A percentile compares a stretch with the other conserved stretches of the same genome.
Evolutionary conservation across 768 basidiomycete species (phyloP).

Genomic region (Kwoniella mangroviensis): DNA sequence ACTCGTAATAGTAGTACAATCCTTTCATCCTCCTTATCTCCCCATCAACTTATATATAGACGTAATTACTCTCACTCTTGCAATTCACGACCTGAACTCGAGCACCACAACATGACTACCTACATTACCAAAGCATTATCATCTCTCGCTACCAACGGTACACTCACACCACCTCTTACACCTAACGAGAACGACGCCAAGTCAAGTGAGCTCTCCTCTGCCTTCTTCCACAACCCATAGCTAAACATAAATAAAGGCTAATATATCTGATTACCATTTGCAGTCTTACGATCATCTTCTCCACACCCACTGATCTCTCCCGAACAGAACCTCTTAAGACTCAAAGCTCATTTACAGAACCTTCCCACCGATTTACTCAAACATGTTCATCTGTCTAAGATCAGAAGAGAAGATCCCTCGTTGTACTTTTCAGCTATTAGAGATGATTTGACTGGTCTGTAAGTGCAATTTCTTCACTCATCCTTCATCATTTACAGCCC

Average conservation of each 20-base stretch:
- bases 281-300: constrained; percentile 15
- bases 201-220: constrained; percentile 1
- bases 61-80: constrained; percentile 1
- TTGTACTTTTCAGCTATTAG: constrained; percentile 81
- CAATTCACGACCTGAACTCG: background rate
- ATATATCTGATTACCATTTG: background rate
- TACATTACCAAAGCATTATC: constrained; percentile 14
- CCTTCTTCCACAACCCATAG: background rate
- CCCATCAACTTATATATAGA: background rate
- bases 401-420: constrained; percentile 72
- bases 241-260: too few relatives aligned
- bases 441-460: constrained; percentile 67
- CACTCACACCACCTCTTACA: constrained; percentile 30
- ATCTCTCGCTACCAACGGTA: constrained; percentile 17
- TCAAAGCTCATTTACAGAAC: constrained; percentile 39
- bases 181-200: constrained; percentile 21
- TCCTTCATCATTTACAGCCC: background rate
- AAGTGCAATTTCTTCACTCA: constrained; percentile 41
- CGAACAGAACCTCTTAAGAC: constrained; percentile 46
- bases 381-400: constrained; percentile 78
- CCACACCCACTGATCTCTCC: constrained; percentile 25
- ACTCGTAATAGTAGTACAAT: background rate
- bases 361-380: constrained; percentile 67
- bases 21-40: constrained; percentile 2
- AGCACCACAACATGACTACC: constrained; percentile 1